Conservation (phyloP, 129 eudicot genomes). For the Tanacetum coccineum region DNA sequence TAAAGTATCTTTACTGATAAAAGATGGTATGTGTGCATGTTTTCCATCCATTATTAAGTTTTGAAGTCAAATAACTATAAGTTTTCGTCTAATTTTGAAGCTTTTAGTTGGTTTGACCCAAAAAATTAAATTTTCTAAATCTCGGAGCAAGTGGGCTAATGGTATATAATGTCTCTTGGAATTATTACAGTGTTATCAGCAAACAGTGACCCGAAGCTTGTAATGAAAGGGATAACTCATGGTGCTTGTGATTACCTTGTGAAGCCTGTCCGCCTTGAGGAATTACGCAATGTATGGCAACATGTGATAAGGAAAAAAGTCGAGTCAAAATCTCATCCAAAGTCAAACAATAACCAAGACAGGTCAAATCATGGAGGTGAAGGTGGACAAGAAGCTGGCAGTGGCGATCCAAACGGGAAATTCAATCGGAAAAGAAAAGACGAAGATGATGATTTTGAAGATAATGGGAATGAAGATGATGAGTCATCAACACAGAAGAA, state of each 20-base stretch:
- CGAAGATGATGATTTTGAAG: slow-evolving; percentile 81
- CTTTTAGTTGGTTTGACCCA: slow-evolving; percentile 17
- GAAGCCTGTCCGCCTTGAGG: slow-evolving; percentile 92
- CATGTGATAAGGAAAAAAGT: slow-evolving; percentile 75
- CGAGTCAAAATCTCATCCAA: slow-evolving; percentile 54
- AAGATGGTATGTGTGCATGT: slow-evolving; percentile 7
- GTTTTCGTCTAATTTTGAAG: background rate
- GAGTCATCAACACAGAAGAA: slow-evolving; percentile 81
- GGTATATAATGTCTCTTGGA: slow-evolving; percentile 21
- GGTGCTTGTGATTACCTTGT: slow-evolving; percentile 97
- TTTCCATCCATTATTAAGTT: slow-evolving; percentile 1
- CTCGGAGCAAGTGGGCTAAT: slow-evolving; percentile 2
- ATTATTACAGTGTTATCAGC: slow-evolving; percentile 81
- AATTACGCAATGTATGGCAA: slow-evolving; percentile 94
- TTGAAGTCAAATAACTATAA: background rate
- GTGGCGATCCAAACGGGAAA: slow-evolving; percentile 66
- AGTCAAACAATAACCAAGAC: slow-evolving; percentile 42
- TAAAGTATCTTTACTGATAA: background rate
- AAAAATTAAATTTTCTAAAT: background rate
- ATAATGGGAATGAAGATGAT: slow-evolving; percentile 61
- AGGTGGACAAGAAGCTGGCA: slow-evolving; percentile 52
- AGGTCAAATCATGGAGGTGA: slow-evolving; percentile 53
- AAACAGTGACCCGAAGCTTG: slow-evolving; percentile 89
- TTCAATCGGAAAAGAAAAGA: slow-evolving; percentile 73
- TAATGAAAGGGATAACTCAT: slow-evolving; percentile 92